Evolutionary conservation across 306 rosid species (phyloP).

Genomic region (Cicer chorassanicum): DNA sequence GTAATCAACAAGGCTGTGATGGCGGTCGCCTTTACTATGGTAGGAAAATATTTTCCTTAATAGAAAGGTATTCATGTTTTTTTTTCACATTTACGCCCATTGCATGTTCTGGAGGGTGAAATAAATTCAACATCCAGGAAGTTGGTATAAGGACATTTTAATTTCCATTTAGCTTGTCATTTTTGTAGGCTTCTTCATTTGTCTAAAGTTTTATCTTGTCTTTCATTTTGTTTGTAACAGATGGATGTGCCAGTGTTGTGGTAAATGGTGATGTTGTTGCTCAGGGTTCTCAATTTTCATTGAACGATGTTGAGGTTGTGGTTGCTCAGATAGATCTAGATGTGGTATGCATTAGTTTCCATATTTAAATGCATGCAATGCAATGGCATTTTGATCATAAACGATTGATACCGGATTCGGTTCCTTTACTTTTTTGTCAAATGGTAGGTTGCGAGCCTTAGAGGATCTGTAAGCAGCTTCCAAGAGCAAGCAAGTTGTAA

Average conservation of each 20-base stretch:
- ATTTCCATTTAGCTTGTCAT: constrained; percentile 36
- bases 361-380: constrained; percentile 6
- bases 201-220: constrained; percentile 16
- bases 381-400: constrained; percentile 17
- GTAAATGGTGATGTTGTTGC: constrained; percentile 91
- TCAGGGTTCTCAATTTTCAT: constrained; percentile 95
- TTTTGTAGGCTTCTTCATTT: constrained; percentile 24
- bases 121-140: constrained; percentile 24
- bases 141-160: constrained; percentile 32
- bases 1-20: constrained; percentile 96
- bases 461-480: constrained; percentile 96
- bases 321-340: constrained; percentile 91
- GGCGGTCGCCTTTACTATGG: constrained; percentile 98
- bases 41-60: constrained; percentile 39
- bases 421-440: constrained; percentile 28
- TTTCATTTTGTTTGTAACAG: constrained; percentile 52
- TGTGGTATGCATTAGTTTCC: constrained; percentile 63
- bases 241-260: constrained; percentile 89
- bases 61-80: not conserved
- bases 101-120: constrained; percentile 21
- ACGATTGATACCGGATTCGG: constrained; percentile 31
- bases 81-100: constrained; percentile 30
- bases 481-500: constrained; percentile 99
- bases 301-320: constrained; percentile 86
- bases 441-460: constrained; percentile 88